Conservation (phyloP, 805 yeast species). For the Candida xiaguanensis region DNA sequence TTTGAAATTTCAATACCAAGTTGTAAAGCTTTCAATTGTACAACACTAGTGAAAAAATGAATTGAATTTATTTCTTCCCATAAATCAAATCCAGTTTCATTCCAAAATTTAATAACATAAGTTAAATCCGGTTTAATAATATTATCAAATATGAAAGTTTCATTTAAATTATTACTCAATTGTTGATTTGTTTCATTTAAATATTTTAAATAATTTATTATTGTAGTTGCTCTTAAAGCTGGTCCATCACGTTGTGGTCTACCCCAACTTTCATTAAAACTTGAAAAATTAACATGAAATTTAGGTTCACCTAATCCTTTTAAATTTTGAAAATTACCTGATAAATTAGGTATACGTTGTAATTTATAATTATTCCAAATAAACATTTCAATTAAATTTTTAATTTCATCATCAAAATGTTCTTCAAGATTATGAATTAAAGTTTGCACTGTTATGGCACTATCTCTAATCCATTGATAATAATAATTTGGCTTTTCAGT, state of each 20-base stretch:
- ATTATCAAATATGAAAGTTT: constrained; percentile 42
- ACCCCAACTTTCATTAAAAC: constrained; percentile 77
- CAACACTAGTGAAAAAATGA: constrained; percentile 77
- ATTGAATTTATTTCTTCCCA: constrained; percentile 85
- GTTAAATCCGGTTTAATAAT: constrained; percentile 67
- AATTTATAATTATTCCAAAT: constrained; percentile 53
- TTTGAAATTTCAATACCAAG: constrained; percentile 28
- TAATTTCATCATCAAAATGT: constrained; percentile 9
- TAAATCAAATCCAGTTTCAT: constrained; percentile 66
- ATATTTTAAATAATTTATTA: constrained; percentile 36
- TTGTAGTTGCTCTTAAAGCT: constrained; percentile 69
- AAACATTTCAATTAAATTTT: constrained; percentile 50
- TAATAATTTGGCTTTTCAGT: constrained; percentile 68
- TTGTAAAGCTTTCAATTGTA: constrained; percentile 66
- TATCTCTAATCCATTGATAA: constrained; percentile 88
- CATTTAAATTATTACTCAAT: constrained; percentile 14
- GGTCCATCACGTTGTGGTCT: constrained; percentile 97
- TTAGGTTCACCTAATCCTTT: constrained; percentile 88
- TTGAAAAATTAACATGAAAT: constrained; percentile 60
- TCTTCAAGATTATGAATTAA: constrained; percentile 38
- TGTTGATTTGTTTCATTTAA: neutral
- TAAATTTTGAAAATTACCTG: constrained; percentile 52
- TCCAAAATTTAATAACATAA: constrained; percentile 64
- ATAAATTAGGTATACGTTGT: constrained; percentile 65
- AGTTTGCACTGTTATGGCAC: constrained; percentile 73